Base-by-base conservation (phyloP, 768 basidiomycete species). In the Rubroboletus satanas region DNA sequence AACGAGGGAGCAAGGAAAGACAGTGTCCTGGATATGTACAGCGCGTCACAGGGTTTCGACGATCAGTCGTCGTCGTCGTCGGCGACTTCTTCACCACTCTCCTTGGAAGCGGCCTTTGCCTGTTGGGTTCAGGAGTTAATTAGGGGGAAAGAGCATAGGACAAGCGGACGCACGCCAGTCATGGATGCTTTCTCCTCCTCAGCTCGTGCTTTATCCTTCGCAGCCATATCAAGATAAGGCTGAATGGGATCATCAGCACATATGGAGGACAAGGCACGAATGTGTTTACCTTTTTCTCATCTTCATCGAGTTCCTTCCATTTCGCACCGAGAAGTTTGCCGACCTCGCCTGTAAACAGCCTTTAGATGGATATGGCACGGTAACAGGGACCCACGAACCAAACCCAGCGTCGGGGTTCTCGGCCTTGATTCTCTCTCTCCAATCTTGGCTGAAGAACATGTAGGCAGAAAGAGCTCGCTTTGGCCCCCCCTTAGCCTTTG, bases 381-480 rank as follows among this genome's bases (percentile, higher is more conserved):
- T 17, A 45, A 33, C 11, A 14, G 21, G 44, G 18, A 57, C 31
- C 59, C 79, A 61, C 67, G 56, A 61, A 90, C 94, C 95, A 67
- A 98, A 98, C 52, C 87, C 81, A 29, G 92, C 93, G 55, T 94
- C 92, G 46, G 95, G 95, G 77, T 98, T 96, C 77, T 97, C 93
- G 54, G 83, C 68, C 85, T 95, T 96, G 81, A 98, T 90, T 70
- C 89, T 83, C 74, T 95, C 90, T 69, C 95, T 83, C 90, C 92
- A 89, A 73, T 93, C 95, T 72, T 94, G 90, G 64, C 84, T 87
- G 81, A 98, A 98, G 88, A 94, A 94, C 96, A 98, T 97, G 78
- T 97, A 98, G 38, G 96, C 93, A 31, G 94, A 97, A 44, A 97
- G 80, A 0, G 92, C 89, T 51, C 94, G 85, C 77, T 98, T 97